Base-by-base conservation (phyloP, 2,329 filamentous ascomycete species). In the Penicillium brasilianum region DNA sequence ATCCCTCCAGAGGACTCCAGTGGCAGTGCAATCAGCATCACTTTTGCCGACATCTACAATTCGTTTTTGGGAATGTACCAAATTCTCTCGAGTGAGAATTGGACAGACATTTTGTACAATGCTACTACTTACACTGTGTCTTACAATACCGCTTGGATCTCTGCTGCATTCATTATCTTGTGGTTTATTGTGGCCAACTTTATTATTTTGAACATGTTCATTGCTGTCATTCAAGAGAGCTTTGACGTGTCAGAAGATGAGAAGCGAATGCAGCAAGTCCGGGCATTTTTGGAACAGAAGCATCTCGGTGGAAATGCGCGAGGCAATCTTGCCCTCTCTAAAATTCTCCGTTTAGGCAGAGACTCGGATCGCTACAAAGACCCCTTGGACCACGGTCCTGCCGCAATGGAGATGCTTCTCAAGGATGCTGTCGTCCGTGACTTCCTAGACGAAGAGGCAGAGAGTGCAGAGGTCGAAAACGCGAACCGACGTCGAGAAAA, bases 201-300 rank as follows among this genome's bases (percentile, higher is more conserved):
- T 74, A 96, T 99, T 79, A 86, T 98, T 63, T 81, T 99, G 81
- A 99, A 98, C 74, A 99, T 99, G 95, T 99, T 99, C 83, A 98
- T 99, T 91, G 95, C 95, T 83, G 95, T 99, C 80, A 99, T 99
- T 67, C 95, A 99, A 77, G 95, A 99, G 74, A 99, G 97, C 72
- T 99, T 99, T 74, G 95, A 99, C 78, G 93, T 99, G 28, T 96
- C 93, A 3, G 95, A 99, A 75, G 96, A 99, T 74, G 93, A 98
- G 76, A 99, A 99, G 79, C 92, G 96, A 20, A 80, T 98, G 63
- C 92, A 98, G 74, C 96, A 99, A 78, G 93, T 99, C 62, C 94
- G 93, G 72, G 92, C 94, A 1, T 99, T 98, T 70, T 81, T 99
- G 48, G 92, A 96, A 72, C 88, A 93, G 68, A 96, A 94, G 74